Conservation (phyloP, 2,329 filamentous ascomycete genomes). For the Pseudocercospora vitis region DNA sequence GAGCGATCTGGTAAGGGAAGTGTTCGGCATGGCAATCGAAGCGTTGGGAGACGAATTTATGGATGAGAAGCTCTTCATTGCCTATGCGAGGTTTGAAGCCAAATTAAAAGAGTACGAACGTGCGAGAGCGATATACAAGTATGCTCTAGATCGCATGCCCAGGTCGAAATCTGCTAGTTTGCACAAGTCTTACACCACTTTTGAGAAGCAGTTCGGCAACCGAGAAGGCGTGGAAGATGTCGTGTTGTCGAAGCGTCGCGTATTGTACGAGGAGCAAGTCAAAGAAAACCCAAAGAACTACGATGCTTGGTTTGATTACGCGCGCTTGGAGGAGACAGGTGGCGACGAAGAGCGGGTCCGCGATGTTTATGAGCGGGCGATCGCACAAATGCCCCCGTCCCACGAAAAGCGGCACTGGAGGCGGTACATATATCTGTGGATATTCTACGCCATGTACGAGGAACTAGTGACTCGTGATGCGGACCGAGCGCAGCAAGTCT, state of each 20-base stretch:
- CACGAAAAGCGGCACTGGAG: slow-evolving; percentile 98
- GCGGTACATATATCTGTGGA: slow-evolving; percentile 95
- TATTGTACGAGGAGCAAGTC: slow-evolving; percentile 91
- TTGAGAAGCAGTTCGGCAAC: slow-evolving; percentile 97
- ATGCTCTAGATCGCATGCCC: slow-evolving; percentile 86
- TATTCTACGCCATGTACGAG: slow-evolving; percentile 96
- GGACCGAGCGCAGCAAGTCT: slow-evolving; percentile 81
- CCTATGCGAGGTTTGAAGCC: slow-evolving; percentile 91
- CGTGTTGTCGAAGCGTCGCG: slow-evolving; percentile 86
- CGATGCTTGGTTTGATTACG: slow-evolving; percentile 95
- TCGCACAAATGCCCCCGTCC: slow-evolving; percentile 90
- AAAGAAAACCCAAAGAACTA: slow-evolving; percentile 96
- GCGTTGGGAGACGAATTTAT: slow-evolving; percentile 90
- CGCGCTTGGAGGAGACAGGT: slow-evolving; percentile 80
- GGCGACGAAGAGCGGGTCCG: slow-evolving; percentile 80
- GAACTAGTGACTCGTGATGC: slow-evolving; percentile 80
- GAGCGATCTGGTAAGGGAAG: slow-evolving; percentile 85
- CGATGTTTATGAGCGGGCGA: slow-evolving; percentile 92
- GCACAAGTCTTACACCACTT: slow-evolving; percentile 93
- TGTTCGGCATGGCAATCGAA: slow-evolving; percentile 86
- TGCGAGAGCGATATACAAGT: slow-evolving; percentile 92
- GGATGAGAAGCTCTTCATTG: slow-evolving; percentile 92
- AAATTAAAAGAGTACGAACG: slow-evolving; percentile 95
- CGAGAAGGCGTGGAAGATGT: slow-evolving; percentile 92
- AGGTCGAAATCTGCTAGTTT: slow-evolving; percentile 80